phyloP scores from a whole-genome alignment of 805 yeast species.

The Myxozyma nipponensis region DNA sequence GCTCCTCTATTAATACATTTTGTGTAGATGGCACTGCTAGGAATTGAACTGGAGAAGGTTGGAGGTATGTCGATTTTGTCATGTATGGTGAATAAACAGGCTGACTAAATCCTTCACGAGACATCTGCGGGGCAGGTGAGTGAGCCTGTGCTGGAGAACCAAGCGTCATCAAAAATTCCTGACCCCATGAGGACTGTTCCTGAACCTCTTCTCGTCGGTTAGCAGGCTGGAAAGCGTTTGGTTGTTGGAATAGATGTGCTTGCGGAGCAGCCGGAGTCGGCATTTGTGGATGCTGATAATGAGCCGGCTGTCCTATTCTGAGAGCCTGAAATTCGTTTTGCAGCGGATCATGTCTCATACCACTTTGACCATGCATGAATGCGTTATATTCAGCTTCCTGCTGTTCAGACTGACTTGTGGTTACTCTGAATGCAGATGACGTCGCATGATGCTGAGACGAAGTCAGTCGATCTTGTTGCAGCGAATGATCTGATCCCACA shows the following conservation, averaged over 20 bases:
- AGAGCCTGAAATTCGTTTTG: constrained; percentile 8
- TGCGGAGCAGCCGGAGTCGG: constrained; percentile 3
- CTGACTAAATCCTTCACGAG: no score
- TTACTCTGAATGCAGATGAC: constrained; percentile 1
- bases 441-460: constrained; percentile 2
- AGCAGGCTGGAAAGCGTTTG: no score
- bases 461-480: constrained; percentile 15
- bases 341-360: background rate
- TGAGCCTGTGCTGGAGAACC: background rate
- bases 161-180: constrained; percentile 17
- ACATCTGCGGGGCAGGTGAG: background rate
- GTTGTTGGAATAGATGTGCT: no score
- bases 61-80: background rate
- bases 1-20: no score
- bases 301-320: constrained; percentile 5
- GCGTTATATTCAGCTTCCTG: constrained; percentile 11
- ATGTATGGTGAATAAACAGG: background rate
- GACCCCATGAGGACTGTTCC: constrained; percentile 14
- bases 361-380: constrained; percentile 2
- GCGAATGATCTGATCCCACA: constrained; percentile 17
- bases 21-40: background rate
- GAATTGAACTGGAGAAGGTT: background rate
- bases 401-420: background rate
- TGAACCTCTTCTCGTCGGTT: background rate
- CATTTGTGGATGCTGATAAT: constrained; percentile 2